phyloP scores from a whole-genome alignment of 140 eudicot species.

The Ambrosia hybrid region DNA sequence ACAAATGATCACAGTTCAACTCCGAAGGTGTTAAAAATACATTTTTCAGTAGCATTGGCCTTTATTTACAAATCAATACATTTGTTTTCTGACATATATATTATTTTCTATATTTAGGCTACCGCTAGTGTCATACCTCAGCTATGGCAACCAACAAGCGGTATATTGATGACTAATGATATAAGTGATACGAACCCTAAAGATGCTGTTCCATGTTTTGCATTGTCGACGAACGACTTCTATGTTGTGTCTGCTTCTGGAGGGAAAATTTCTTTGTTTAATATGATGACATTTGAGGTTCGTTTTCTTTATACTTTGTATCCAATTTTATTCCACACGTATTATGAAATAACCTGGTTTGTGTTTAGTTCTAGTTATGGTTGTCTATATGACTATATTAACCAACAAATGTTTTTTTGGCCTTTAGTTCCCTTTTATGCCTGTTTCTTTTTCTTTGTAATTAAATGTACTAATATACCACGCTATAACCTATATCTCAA shows the following conservation, averaged over 20 bases:
- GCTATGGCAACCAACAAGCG: constrained; percentile 86
- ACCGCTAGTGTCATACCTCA: constrained; percentile 62
- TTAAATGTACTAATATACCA: too few relatives aligned
- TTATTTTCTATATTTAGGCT: constrained; percentile 61
- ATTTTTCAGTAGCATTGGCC: not conserved
- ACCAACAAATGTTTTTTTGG: not conserved
- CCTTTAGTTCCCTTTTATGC: not conserved
- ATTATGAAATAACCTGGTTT: not conserved
- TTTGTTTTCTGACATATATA: not conserved
- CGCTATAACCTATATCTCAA: too few relatives aligned
- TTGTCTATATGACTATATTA: not conserved
- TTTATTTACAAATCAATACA: too few relatives aligned
- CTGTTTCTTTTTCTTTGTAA: not conserved
- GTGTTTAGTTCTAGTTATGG: not conserved
- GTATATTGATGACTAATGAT: constrained; percentile 81
- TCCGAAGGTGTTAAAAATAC: constrained; percentile 50
- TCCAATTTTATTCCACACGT: not conserved
- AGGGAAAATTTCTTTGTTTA: constrained; percentile 75
- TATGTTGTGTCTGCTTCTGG: constrained; percentile 92
- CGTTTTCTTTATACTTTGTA: not conserved
- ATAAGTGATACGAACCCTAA: constrained; percentile 65
- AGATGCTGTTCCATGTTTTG: constrained; percentile 81
- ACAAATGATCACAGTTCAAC: constrained; percentile 57
- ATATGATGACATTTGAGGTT: constrained; percentile 89
- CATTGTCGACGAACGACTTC: constrained; percentile 79